Base-by-base conservation (phyloP, 177 flowering plant species). In the Vitis hybrid region DNA sequence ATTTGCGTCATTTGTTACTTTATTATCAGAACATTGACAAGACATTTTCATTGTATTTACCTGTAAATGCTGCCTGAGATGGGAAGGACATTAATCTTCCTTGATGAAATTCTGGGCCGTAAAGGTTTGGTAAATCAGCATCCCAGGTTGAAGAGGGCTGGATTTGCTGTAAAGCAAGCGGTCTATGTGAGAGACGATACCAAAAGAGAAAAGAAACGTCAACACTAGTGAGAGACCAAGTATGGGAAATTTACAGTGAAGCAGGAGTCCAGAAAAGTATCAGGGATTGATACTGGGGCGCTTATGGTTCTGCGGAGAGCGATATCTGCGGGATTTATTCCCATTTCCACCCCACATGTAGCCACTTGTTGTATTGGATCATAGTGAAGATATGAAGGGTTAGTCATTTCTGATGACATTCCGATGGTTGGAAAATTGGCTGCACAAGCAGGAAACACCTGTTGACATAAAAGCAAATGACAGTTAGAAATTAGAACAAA, bases 71-170 rank as follows among this genome's bases (percentile, higher is more conserved):
- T 2, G 6, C 70, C 65, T 82, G 92, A 63, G 87, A 66, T 68
- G 81, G 82, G 65, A 82, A 89, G 62, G 81, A 31, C 31, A 77
- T 60, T 76, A 84, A 70, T 79, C 83, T 80, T 70, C 80, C 88
- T 77, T 87, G 92, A 69, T 83, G 84, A 69, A 81, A 81, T 50
- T 82, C 88, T 67, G 78, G 53, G 67, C 55, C 75, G 78, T 82
- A 87, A 61, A 90, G 75, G 76, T 76, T 84, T 63, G 84, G 93
- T 68, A 88, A 66, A 63, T 89, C 94, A 51, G 81, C 74, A 51
- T 90, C 97, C 98, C 96, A 93, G 15, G 78, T 63, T 58, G 87
- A 55, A 73, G 81, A 53, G 12, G 77, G 83, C 60, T 82, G 89
- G 26, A 80, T 70, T 81, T 89, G 90, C 90, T 89, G 90, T 68